These are phyloP conservation scores for Lentinula lateritia DNA, from an alignment of 768 basidiomycete species.

Conservation along the genomic window DNA sequence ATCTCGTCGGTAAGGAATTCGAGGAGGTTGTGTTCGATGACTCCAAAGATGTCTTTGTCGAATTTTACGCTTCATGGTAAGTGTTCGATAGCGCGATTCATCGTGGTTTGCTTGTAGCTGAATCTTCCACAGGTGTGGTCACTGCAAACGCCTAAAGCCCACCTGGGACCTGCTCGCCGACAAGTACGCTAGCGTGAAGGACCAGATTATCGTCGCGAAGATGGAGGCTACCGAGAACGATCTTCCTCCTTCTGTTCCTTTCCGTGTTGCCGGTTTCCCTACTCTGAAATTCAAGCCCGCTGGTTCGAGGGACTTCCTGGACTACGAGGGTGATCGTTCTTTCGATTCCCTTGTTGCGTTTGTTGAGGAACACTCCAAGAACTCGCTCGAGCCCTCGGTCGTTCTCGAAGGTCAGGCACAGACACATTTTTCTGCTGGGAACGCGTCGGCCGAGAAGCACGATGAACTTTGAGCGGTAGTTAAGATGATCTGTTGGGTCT, in stretches of 20 bases:
- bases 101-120: background rate
- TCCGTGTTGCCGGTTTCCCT: constrained; percentile 87
- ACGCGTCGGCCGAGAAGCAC: constrained; percentile 23
- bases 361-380: constrained; percentile 76
- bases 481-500: background rate
- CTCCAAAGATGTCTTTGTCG: constrained; percentile 90
- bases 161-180: constrained; percentile 90
- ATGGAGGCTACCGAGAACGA: constrained; percentile 97
- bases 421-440: constrained; percentile 23
- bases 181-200: constrained; percentile 70
- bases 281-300: constrained; percentile 97
- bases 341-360: constrained; percentile 83
- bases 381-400: constrained; percentile 40
- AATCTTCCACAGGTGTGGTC: constrained; percentile 62
- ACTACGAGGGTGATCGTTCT: constrained; percentile 90
- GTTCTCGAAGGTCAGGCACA: constrained; percentile 22
- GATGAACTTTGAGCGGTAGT: constrained; percentile 33
- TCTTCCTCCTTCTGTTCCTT: constrained; percentile 79
- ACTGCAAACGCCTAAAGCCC: constrained; percentile 96
- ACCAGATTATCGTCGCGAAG: constrained; percentile 83
- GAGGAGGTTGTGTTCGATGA: constrained; percentile 84
- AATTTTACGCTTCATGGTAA: constrained; percentile 96
- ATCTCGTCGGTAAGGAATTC: constrained; percentile 84
- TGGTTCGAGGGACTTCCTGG: constrained; percentile 78
- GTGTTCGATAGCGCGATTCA: constrained; percentile 17